Evolutionary conservation across 805 yeast species (phyloP), one percentile per base, ranked within the genome.

Genomic region (Myxozyma nipponensis): DNA sequence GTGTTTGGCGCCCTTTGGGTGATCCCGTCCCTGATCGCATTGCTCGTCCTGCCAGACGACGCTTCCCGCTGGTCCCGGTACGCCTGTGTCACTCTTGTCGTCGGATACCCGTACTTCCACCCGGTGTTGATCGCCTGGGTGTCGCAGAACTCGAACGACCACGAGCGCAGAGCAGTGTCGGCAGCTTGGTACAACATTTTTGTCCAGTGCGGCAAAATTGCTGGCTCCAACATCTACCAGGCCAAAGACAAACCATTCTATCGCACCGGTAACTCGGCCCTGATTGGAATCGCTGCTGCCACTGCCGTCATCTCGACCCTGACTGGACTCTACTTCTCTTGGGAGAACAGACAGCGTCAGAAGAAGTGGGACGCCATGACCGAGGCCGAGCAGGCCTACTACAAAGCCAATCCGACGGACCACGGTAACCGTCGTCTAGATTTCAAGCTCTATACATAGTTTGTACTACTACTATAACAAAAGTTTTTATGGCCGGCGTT

Each of bases 181-280:
- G 77, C 85, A 0, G 80, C 88, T 0, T 52, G 82, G 39, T 81
- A 77, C 61, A 83, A 82, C 60, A 81, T 82, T 72, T 75, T 73
- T 62, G 79, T 78, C 0, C 88, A 83, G 60, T 69, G 77, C 0
- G 84, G 80, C 1, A 63, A 69, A 23, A 78, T 83, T 44, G 68
- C 77, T 13, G 68, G 78, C 2, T 69, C 80, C 15, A 77, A 82
- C 59, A 72, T 83, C 7, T 83, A 82, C 64, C 65, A 81, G 44
- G 62, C 63, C 1, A 74, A 72, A 37, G 89, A 83, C 62, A 69
- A 69, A 37, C 89, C 89, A 1, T 37, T 72, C 26, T 84, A 83
- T 62, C 73, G 72, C 39, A 64, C 74, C 24, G 90, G 88, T 44
- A 81, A 82, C 54, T 22, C 39, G 23, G 50, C 15, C 17, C 25